A percentile compares a stretch with the other conserved stretches of the same genome.
Evolutionary conservation across 306 rosid species (phyloP).

Genomic region (Sindora glabra): DNA sequence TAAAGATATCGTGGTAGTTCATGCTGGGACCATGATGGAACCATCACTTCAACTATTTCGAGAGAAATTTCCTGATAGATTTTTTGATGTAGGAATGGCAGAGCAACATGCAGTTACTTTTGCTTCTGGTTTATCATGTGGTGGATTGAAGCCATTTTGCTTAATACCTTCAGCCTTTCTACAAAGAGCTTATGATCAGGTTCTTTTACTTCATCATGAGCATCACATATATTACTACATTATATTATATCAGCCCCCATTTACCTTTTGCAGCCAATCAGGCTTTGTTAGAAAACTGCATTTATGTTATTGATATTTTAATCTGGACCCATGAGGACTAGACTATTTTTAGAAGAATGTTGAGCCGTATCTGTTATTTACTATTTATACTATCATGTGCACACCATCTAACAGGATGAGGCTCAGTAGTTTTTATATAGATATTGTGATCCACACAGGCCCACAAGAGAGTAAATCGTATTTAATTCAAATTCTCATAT

Average conservation of each 20-base stretch:
- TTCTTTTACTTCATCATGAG: no score
- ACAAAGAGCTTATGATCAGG: conserved; percentile 95
- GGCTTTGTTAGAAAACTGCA: no score
- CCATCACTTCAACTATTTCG: conserved; percentile 59
- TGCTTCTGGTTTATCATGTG: conserved; percentile 88
- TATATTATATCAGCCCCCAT: not conserved
- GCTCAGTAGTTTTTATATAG: no score
- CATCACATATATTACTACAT: conserved; percentile 11
- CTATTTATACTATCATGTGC: no score
- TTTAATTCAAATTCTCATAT: not conserved
- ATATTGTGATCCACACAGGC: no score
- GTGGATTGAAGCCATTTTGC: conserved; percentile 94
- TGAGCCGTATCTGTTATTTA: no score
- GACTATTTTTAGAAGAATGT: no score
- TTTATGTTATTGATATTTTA: no score
- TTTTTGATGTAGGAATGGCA: conserved; percentile 86
- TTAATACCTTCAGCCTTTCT: conserved; percentile 77
- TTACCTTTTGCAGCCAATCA: not conserved
- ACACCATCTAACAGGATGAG: no score
- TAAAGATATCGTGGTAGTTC: conserved; percentile 77
- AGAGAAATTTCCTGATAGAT: conserved; percentile 64
- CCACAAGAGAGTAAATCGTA: no score
- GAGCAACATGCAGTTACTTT: conserved; percentile 98
- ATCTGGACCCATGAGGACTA: no score
- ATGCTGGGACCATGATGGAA: conserved; percentile 74